Conservation (phyloP, 176 grass and related monocot genomes). For the Ensete glaucum region DNA sequence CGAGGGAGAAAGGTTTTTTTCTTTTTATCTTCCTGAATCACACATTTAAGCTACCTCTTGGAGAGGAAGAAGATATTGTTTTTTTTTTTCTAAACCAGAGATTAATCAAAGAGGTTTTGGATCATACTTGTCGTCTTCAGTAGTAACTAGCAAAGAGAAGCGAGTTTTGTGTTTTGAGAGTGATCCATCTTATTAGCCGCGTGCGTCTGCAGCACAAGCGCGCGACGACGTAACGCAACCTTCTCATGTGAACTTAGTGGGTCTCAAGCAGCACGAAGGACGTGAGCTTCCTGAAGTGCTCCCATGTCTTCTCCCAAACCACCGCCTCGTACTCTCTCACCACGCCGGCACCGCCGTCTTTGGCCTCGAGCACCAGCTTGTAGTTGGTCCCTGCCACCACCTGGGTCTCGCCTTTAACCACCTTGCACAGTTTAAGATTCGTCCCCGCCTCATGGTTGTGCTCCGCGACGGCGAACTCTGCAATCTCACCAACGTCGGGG, state of each 20-base stretch:
- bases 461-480: not conserved
- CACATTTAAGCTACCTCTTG: not conserved
- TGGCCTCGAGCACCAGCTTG: not conserved
- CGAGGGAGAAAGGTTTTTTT: not conserved
- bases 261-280: conserved; percentile 20
- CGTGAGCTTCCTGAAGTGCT: conserved; percentile 24
- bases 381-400: not conserved
- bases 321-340: not conserved
- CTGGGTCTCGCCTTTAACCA: not conserved
- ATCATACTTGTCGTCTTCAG: no score
- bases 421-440: not conserved
- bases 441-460: not conserved
- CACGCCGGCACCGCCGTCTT: not conserved
- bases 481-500: not conserved
- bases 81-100: no score
- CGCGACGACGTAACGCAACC: no score
- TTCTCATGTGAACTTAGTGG: no score
- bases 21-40: no score
- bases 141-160: no score
- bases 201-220: no score
- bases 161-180: no score
- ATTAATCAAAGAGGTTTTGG: no score
- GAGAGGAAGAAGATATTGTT: not conserved
- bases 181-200: no score
- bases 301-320: conserved; percentile 42